These are phyloP conservation scores for Fusarium sp. DNA, from an alignment of 2,329 filamentous ascomycete species.

Conservation along the genomic window DNA sequence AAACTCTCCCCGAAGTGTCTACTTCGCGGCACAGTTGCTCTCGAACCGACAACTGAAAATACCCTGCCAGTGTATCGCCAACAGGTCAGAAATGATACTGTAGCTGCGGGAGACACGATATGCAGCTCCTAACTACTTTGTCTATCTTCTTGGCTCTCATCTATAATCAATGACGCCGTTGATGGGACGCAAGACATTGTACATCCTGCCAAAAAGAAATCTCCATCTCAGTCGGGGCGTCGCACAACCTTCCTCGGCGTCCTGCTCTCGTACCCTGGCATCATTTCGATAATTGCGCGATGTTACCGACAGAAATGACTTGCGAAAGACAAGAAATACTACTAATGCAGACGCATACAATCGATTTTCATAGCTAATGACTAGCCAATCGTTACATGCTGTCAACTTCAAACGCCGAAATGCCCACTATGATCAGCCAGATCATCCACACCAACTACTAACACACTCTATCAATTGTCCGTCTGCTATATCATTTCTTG, in stretches of 20 bases:
- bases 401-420: constrained; percentile 21
- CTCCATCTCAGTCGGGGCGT: constrained; percentile 9
- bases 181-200: constrained; percentile 13
- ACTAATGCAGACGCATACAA: not conserved
- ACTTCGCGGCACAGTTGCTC: constrained; percentile 2
- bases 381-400: constrained; percentile 16
- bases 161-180: constrained; percentile 5
- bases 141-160: constrained; percentile 9
- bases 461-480: constrained; percentile 38
- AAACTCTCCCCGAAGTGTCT: not conserved
- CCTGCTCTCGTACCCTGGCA: not conserved
- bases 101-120: constrained; percentile 11
- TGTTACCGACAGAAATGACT: constrained; percentile 4
- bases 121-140: constrained; percentile 21
- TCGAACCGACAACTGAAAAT: not conserved
- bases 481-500: constrained; percentile 33
- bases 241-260: constrained; percentile 11
- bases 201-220: constrained; percentile 14
- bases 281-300: constrained; percentile 12
- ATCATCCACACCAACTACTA: constrained; percentile 37
- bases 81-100: constrained; percentile 14
- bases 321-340: not conserved
- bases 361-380: constrained; percentile 10
- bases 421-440: constrained; percentile 24
- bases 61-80: constrained; percentile 17